A percentile compares a stretch with the other conserved stretches of the same genome.
phyloP scores from a whole-genome alignment of 768 basidiomycete genomes.

The Trametes cingulata region DNA sequence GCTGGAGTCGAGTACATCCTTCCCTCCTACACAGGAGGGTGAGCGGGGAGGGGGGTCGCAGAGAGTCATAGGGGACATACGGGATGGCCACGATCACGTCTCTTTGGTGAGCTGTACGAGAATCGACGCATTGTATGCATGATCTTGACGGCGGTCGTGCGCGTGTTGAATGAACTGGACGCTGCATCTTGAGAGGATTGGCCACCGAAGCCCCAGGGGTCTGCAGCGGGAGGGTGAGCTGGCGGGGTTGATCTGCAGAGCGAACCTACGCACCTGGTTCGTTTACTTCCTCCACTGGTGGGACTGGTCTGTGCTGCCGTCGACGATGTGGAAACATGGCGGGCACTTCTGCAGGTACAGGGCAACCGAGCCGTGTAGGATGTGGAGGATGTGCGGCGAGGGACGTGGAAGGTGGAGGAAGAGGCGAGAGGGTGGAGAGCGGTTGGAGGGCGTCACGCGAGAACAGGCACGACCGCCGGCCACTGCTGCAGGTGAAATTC shows the following conservation, averaged over 20 bases:
- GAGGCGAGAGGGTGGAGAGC: not conserved
- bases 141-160: conserved; percentile 22
- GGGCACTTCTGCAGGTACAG: not conserved
- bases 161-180: conserved; percentile 16
- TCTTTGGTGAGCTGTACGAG: conserved; percentile 22
- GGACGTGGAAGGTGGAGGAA: conserved; percentile 5
- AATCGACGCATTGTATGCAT: conserved; percentile 21
- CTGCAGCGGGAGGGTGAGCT: not conserved
- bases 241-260: too few relatives aligned
- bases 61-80: conserved; percentile 8
- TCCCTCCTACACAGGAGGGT: conserved; percentile 6
- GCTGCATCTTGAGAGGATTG: not conserved
- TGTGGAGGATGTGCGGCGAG: not conserved
- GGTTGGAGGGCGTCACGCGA: conserved; percentile 10
- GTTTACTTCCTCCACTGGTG: conserved; percentile 1
- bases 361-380: not conserved
- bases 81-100: conserved; percentile 18
- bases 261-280: conserved; percentile 2
- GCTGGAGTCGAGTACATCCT: conserved; percentile 31
- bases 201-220: conserved; percentile 6
- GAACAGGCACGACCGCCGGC: not conserved
- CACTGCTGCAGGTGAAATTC: conserved; percentile 8
- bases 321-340: conserved; percentile 15
- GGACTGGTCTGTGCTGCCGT: conserved; percentile 14
- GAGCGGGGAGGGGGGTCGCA: not conserved